Base-by-base conservation (phyloP, 2,329 filamentous ascomycete genomes). In the Verticillium tricorpus region DNA sequence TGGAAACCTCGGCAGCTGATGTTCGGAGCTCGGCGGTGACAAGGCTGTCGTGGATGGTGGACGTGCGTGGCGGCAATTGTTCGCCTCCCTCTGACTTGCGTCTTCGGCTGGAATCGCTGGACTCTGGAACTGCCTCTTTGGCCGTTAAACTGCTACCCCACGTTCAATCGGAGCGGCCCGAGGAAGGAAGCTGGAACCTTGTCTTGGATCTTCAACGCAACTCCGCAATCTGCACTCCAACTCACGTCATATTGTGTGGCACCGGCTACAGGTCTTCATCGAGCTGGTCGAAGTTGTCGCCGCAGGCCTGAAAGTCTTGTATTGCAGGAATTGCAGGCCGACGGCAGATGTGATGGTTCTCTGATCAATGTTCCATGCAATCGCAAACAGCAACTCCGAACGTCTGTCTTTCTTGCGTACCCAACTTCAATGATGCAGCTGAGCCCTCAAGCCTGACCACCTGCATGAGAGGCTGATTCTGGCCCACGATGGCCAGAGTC, bases 151-250 rank as follows among this genome's bases (percentile, higher is more conserved):
- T 35, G 17, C 28, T 40, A 58, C 57, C 57, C 57, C 57, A 58
- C 57, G 57, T 35, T 40, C 55, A 50, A 31, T 50, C 57, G 57
- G 57, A 40, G 57, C 57, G 57, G 57, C 37, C 57, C 57, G 57
- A 58, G 57, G 57, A 58, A 32, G 57, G 57, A 39, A 58, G 57
- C 45, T 58, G 57, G 57, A 50, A 32, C 54, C 31, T 56, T 56
- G 54, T 56, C 54, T 56, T 7, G 19, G 32, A 32, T 35, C 31
- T 22, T 37, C 11, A 15, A 35, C n/a, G 55, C 31, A 57, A 57
- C 34, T 35, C 55, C 55, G 31, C 55, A 57, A 50, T 50, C 54
- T 15, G 31, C 19, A 17, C 14, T 15, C 55, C 15, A 2, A 25
- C 19, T 57, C 55, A 37, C 55, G 55, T 57, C 55, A 57, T 57